Evolutionary conservation across 305 asterid genomes (phyloP).

Genomic region (Solanum hybrid): DNA sequence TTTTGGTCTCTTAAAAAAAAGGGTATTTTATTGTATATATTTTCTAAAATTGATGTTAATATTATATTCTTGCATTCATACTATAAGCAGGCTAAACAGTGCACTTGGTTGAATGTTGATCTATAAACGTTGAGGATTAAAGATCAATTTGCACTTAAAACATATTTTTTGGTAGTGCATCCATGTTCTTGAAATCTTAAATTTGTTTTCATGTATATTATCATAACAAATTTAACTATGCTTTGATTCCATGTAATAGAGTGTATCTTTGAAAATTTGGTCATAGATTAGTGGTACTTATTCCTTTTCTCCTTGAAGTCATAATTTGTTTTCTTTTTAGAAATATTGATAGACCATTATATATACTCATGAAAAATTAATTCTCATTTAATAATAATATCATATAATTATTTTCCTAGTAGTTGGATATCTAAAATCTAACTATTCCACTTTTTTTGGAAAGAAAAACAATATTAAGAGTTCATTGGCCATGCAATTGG

Average conservation of each 20-base stretch:
- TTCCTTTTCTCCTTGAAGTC: neutral
- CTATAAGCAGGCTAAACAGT: neutral
- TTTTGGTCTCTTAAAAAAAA: neutral
- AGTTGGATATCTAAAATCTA: neutral
- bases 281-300: neutral
- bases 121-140: neutral
- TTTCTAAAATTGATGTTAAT: neutral
- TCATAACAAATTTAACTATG: neutral
- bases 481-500: neutral
- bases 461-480: neutral
- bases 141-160: neutral
- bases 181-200: neutral
- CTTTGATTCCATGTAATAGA: neutral
- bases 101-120: neutral
- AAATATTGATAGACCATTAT: neutral
- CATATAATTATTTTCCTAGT: neutral
- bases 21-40: no score
- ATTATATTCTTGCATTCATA: neutral
- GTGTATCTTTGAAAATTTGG: neutral
- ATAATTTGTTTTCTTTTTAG: neutral
- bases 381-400: neutral
- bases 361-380: neutral
- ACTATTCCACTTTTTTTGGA: neutral
- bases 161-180: neutral
- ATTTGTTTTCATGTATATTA: neutral